These are phyloP conservation scores for Monilinia polystroma DNA, from an alignment of 2,329 filamentous ascomycete species.

Conservation along the genomic window DNA sequence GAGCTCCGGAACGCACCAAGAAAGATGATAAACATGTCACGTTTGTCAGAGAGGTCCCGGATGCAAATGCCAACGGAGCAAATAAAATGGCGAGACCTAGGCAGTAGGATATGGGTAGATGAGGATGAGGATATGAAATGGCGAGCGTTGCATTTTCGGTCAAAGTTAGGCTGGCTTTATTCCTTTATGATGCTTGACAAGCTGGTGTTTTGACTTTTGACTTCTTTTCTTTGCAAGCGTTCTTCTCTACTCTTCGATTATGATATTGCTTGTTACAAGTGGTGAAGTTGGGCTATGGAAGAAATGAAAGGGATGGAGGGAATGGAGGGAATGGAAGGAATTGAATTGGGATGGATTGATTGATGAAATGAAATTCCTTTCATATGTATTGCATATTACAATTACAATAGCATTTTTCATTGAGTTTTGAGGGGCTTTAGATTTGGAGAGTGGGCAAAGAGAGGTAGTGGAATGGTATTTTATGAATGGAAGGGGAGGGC, in stretches of 20 bases:
- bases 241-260: neutral
- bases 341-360: neutral
- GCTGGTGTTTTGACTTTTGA: neutral
- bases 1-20: constrained; percentile 31
- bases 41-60: constrained; percentile 39
- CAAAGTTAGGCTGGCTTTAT: neutral
- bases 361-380: neutral
- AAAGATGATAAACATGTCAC: constrained; percentile 42
- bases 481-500: neutral
- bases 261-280: neutral
- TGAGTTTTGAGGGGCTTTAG: constrained; percentile 5
- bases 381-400: neutral
- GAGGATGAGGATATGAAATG: neutral
- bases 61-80: neutral
- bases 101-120: neutral
- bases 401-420: neutral
- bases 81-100: neutral
- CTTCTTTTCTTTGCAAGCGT: constrained; percentile 1
- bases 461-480: no score
- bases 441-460: neutral
- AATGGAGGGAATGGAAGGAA: no score
- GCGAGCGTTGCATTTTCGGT: neutral
- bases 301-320: no score
- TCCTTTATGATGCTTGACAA: neutral
- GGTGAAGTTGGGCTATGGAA: no score